These are phyloP conservation scores for Pythium phragmiticola DNA, from an alignment of 352 stramenopile species.

Conservation along the genomic window DNA sequence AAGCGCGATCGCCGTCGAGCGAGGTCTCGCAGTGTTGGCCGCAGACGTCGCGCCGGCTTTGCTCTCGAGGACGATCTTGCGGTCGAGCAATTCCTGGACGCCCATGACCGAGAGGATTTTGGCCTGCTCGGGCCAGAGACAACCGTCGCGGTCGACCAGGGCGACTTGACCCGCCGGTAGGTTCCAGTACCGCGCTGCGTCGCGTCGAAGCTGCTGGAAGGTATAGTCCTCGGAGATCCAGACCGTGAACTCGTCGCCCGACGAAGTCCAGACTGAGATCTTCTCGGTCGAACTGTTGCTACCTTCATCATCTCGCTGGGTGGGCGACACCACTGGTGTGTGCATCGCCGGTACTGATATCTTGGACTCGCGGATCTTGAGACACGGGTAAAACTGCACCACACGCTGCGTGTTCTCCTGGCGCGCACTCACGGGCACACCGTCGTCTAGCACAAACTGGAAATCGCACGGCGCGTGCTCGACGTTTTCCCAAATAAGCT, in stretches of 20 bases:
- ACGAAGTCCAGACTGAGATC: conserved; percentile 46
- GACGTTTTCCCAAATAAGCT: conserved; percentile 66
- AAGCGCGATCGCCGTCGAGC: neutral
- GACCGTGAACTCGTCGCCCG: conserved; percentile 57
- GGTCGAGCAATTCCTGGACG: conserved; percentile 42
- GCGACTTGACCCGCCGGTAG: conserved; percentile 41
- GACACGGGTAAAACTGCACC: conserved; percentile 59
- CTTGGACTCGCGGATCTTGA: conserved; percentile 63
- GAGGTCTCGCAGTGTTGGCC: neutral
- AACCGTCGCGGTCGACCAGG: conserved; percentile 58
- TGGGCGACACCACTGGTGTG: neutral
- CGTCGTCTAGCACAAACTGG: conserved; percentile 73
- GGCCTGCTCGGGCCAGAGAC: conserved; percentile 78
- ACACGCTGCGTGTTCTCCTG: conserved; percentile 66
- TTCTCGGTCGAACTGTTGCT: conserved; percentile 35
- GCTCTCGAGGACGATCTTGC: conserved; percentile 53
- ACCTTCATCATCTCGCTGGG: neutral
- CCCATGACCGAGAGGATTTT: conserved; percentile 63
- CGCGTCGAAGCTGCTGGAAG: conserved; percentile 68
- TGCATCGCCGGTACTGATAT: neutral
- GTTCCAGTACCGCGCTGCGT: conserved; percentile 73
- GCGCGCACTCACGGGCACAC: conserved; percentile 49
- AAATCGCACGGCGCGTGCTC: conserved; percentile 64
- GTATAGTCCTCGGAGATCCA: conserved; percentile 75
- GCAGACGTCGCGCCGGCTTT: conserved; percentile 33